A percentile compares a stretch with the other conserved stretches of the same genome.
phyloP scores from a whole-genome alignment of 495 filamentous ascomycete genomes.

The Xanthoparmelia taractica region DNA sequence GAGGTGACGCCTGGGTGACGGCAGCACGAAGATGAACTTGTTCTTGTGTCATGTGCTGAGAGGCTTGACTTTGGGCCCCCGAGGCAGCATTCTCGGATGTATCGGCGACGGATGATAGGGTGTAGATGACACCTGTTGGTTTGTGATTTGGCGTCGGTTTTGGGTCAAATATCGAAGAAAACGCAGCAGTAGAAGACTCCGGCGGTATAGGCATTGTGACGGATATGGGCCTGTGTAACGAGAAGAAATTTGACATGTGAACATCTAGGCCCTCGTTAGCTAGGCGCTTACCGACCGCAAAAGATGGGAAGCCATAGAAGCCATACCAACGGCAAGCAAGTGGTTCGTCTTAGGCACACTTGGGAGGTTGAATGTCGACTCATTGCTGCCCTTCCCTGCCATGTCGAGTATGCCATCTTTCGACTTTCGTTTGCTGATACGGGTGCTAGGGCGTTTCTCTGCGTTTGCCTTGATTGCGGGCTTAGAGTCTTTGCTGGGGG shows the following conservation, averaged over 20 bases:
- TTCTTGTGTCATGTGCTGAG: conserved; percentile 28
- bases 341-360: conserved; percentile 81
- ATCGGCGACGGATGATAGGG: conserved; percentile 63
- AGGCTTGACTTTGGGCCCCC: conserved; percentile 29
- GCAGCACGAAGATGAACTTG: conserved; percentile 41
- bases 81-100: conserved; percentile 58
- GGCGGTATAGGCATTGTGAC: conserved; percentile 72
- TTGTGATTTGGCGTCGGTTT: conserved; percentile 42
- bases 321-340: conserved; percentile 63
- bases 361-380: conserved; percentile 49
- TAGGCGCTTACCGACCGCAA: conserved; percentile 17
- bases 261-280: conserved; percentile 52
- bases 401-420: conserved; percentile 13
- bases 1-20: conserved; percentile 39
- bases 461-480: background rate
- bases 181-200: conserved; percentile 59
- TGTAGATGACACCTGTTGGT: conserved; percentile 63
- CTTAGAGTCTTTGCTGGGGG: conserved; percentile 15
- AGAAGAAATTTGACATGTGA: conserved; percentile 86
- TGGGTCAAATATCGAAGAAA: conserved; percentile 69
- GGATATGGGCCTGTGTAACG: conserved; percentile 88
- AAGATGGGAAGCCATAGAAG: conserved; percentile 3
- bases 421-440: conserved; percentile 19
- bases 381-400: conserved; percentile 6
- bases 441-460: conserved; percentile 12